Conservation (phyloP, 768 basidiomycete species). For the Amanita pallidorosea region DNA sequence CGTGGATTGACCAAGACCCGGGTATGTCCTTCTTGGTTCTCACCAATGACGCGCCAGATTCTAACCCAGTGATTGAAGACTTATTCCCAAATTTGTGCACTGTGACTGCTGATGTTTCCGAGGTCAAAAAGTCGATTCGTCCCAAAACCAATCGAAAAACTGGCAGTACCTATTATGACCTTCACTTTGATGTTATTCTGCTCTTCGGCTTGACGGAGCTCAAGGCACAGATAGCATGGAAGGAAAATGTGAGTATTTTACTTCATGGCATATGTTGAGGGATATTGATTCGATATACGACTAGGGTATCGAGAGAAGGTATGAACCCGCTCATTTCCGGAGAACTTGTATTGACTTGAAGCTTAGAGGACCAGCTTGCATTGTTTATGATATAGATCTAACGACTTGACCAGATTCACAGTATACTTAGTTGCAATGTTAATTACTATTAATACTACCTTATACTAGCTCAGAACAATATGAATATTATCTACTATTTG, state of each 20-base stretch:
- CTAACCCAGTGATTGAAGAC: neutral
- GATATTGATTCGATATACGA: neutral
- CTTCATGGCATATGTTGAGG: too few relatives aligned
- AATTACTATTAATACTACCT: too few relatives aligned
- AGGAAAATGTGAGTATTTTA: conserved; percentile 20
- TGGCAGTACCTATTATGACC: conserved; percentile 11
- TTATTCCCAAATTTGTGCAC: conserved; percentile 12
- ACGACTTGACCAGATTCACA: too few relatives aligned
- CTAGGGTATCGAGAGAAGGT: conserved; percentile 11
- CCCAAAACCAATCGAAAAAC: neutral
- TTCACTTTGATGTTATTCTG: conserved; percentile 28
- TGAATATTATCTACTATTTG: too few relatives aligned
- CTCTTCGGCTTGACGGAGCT: conserved; percentile 34
- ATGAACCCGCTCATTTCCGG: neutral
- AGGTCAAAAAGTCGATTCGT: conserved; percentile 2
- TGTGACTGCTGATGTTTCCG: conserved; percentile 13
- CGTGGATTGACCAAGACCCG: conserved; percentile 8
- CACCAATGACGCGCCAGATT: neutral
- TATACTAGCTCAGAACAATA: too few relatives aligned
- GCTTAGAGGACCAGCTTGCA: conserved; percentile 1
- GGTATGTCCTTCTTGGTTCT: conserved; percentile 3
- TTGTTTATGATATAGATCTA: neutral
- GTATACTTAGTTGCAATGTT: too few relatives aligned
- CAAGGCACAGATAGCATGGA: conserved; percentile 34
- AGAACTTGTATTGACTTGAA: neutral